Percentiles rank a stretch among this genome's conserved stretches.
Evolutionary conservation across 129 eudicot genomes (phyloP).

Genomic region (Smallanthus sonchifolius): DNA sequence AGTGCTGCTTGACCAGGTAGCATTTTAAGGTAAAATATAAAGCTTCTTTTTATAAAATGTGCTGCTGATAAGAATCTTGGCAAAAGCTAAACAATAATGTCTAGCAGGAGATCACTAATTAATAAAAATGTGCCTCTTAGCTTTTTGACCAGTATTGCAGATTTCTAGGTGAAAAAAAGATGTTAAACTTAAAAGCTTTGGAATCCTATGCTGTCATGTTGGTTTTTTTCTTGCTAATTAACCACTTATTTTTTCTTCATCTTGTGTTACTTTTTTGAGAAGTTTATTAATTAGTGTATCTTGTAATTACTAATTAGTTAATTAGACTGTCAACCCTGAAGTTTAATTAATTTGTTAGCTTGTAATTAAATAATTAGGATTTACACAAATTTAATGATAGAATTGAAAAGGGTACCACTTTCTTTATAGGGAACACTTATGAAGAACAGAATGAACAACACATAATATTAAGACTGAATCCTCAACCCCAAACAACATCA

Average conservation of each 20-base stretch:
- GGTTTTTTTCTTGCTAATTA: constrained; percentile 8
- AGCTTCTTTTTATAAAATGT: constrained; percentile 58
- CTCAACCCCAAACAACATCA: constrained; percentile 38
- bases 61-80: constrained; percentile 73
- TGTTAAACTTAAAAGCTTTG: constrained; percentile 46
- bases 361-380: background rate
- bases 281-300: background rate
- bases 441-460: constrained; percentile 28
- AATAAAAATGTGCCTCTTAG: constrained; percentile 43
- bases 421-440: background rate
- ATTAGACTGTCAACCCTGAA: background rate
- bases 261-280: background rate
- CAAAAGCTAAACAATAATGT: constrained; percentile 81
- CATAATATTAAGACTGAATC: constrained; percentile 35
- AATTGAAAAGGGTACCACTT: background rate
- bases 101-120: constrained; percentile 57
- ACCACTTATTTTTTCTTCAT: constrained; percentile 19
- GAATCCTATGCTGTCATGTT: constrained; percentile 71
- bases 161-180: constrained; percentile 41
- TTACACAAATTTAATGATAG: background rate
- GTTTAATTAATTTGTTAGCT: background rate
- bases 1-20: constrained; percentile 37
- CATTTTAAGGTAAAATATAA: constrained; percentile 62
- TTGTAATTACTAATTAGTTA: constrained; percentile 3
- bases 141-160: constrained; percentile 61